Evolutionary conservation across 2,329 filamentous ascomycete species (phyloP), one percentile per base, ranked within the genome.

Genomic region (Trichoderma atrobrunneum): DNA sequence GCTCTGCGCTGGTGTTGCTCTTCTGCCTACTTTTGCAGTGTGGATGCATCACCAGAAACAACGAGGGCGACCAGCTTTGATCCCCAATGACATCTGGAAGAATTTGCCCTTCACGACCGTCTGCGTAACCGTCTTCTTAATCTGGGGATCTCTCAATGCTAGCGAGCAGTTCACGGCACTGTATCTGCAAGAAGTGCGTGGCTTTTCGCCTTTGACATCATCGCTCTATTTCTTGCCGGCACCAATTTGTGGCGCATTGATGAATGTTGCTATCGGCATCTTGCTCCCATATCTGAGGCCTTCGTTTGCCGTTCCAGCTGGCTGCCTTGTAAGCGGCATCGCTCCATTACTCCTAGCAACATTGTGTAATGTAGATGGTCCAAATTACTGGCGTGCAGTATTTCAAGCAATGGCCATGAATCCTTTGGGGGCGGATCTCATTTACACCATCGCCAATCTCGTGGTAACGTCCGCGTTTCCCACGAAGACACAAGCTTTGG

Each of bases 401-500:
- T 71, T 67, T 18, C 61, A 57, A 8, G 69, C 48, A 21, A 71
- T 67, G 43, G 60, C 61, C 2, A 26, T 59, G 11, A 71, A 67
- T 24, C 48, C 62, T 4, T 16, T 71, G 10, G 69, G 62, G 0
- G 51, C 48, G 7, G 61, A 71, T 62, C 26, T 66, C 3, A 65
- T 71, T 21, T 71, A 71, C 4, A 60, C 56, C 16, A 34, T 72
- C 1, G 21, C 61, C n/a, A 72, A 72, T 51, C 51, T 68, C 2
- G 61, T 72, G 16, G 12, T 72, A 5, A 68, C 63, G 4, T 48
- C 43, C 3, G 61, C 62, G 8, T 68, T 72, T n/a, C 62, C 63
- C 3, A 14, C 70, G 5, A 43, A 71, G 18, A 72, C 43, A 30
- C 70, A 72, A 16, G 34, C 51, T 14, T 21, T 72, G 4, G 63